Percentiles rank a stretch among this genome's conserved stretches.
These are phyloP conservation scores for Eucommia ulmoides DNA, from an alignment of 257 asterid species.

Conservation along the genomic window DNA sequence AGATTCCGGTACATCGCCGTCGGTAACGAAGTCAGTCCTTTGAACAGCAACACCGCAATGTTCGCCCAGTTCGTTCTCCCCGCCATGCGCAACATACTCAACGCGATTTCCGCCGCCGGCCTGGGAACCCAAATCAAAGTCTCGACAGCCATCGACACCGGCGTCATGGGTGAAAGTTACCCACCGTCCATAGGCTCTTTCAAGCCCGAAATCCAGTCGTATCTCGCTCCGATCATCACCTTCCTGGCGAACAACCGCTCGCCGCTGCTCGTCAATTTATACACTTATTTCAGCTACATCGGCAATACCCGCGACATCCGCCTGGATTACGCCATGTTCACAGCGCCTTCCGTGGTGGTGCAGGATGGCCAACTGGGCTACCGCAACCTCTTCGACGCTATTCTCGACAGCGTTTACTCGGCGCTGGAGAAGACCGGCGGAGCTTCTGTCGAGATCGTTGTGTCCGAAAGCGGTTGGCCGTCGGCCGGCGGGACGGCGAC, in stretches of 20 bases:
- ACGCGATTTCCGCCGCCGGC: slow-evolving; percentile 16
- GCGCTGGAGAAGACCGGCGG: slow-evolving; percentile 30
- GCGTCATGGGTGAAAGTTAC: slow-evolving; percentile 11
- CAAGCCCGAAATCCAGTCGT: slow-evolving; percentile 3
- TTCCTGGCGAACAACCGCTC: slow-evolving; percentile 6
- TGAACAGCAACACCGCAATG: slow-evolving; percentile 2
- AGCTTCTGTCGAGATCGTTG: slow-evolving; percentile 16
- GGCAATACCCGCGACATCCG: neutral
- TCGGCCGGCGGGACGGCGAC: slow-evolving; percentile 30
- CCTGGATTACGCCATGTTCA: slow-evolving; percentile 14
- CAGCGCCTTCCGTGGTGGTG: slow-evolving; percentile 8
- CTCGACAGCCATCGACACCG: slow-evolving; percentile 15
- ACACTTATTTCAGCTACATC: slow-evolving; percentile 24
- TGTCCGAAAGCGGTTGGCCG: slow-evolving; percentile 43
- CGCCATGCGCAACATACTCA: slow-evolving; percentile 16
- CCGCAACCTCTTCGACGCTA: slow-evolving; percentile 14
- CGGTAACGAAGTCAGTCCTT: slow-evolving; percentile 26
- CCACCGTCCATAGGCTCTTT: slow-evolving; percentile 24
- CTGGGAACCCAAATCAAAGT: slow-evolving; percentile 12
- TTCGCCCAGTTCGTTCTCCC: slow-evolving; percentile 9
- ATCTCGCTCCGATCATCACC: slow-evolving; percentile 9
- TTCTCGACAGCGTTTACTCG: slow-evolving; percentile 2
- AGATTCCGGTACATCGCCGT: slow-evolving; percentile 12
- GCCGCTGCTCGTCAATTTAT: slow-evolving; percentile 20
- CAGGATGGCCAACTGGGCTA: slow-evolving; percentile 15